Evolutionary conservation across 1,284 basidiomycete species (phyloP), one percentile per base, ranked within the genome.

Genomic region (Prillingera fragicola): DNA sequence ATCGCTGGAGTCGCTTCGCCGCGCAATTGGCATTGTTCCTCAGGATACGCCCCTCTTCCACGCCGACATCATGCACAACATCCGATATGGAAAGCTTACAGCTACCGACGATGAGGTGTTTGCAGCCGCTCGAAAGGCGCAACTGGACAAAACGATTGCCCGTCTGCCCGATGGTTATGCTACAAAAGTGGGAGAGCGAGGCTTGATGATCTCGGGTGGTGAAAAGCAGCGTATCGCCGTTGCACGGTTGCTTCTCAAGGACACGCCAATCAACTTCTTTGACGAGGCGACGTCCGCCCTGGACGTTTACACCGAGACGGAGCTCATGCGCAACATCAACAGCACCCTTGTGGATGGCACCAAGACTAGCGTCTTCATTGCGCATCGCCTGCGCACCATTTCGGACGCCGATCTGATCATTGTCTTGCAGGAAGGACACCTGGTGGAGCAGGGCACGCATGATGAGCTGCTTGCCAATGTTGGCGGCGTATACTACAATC

Each of bases 11-110:
- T 85, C 81, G 32, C 74, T 97, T 0, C 78, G 94, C 15, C 73
- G 73, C 36, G 74, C 78, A 1, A 84, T 98, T 34, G 95, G 94
- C 2, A 88, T 97, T 9, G 95, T 98, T 1, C 95, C 94, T 0
- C 94, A 98, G 69, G 95, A 98, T 62, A 98, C 94, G 15, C 91
- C 94, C 1, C 76, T 98, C 5, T 97, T 98, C 78, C 92, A 98
- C 70, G 84, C 85, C 14, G 84, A 96, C 64, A 85, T 98, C 41
- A 75, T 94, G 75, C 87, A 96, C 67, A 98, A 98, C 64, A 82
- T 98, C 39, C 78, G 90, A 7, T 98, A 98, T 65, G 94, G 94
- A 1, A 76, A 85, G n/a, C 72, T 97, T 22, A 80, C 83, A 45
- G 92, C 92, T 23, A 84, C 76, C 0, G 90, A 97, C 58, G 87